A percentile compares a stretch with the other conserved stretches of the same genome.
Conservation (phyloP, 1,284 basidiomycete genomes). For the Malassezia japonica region DNA sequence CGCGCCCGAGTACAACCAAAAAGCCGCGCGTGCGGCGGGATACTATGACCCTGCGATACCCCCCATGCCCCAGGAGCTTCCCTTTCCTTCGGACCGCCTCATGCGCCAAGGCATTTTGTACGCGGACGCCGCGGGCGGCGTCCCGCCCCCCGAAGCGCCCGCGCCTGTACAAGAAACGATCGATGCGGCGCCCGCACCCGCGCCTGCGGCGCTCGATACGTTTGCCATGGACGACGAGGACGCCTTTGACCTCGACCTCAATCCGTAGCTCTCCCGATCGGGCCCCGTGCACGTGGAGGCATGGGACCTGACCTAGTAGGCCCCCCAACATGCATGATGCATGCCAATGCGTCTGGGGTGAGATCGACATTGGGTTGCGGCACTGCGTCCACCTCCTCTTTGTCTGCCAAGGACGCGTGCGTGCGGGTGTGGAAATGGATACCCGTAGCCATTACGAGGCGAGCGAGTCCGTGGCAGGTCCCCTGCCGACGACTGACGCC, state of each 20-base stretch:
- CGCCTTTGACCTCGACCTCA: constrained; percentile 36
- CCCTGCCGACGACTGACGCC: too few species aligned
- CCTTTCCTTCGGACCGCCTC: constrained; percentile 32
- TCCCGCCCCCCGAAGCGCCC: constrained; percentile 16
- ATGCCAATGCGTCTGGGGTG: too few species aligned
- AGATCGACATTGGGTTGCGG: too few species aligned
- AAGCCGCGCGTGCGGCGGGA: constrained; percentile 25
- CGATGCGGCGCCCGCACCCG: constrained; percentile 16
- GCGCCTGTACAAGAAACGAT: not conserved
- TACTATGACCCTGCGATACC: constrained; percentile 38
- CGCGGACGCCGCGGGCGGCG: constrained; percentile 16
- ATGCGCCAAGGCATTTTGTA: constrained; percentile 37
- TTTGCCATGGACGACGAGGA: constrained; percentile 30
- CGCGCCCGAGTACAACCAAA: constrained; percentile 30
- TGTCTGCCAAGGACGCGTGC: too few species aligned
- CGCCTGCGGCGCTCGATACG: constrained; percentile 9
- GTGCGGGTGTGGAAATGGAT: too few species aligned
- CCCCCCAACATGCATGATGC: not conserved
- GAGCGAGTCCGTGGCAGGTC: too few species aligned
- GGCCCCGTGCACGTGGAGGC: constrained; percentile 3
- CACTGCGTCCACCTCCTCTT: too few species aligned
- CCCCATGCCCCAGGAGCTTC: constrained; percentile 34
- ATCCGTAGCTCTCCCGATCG: constrained; percentile 16
- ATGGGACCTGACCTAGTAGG: not conserved
- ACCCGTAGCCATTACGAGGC: too few species aligned